These are phyloP conservation scores for Paramecium octaurelia DNA, from an alignment of 73 alveolate genomes.

Conservation along the genomic window DNA sequence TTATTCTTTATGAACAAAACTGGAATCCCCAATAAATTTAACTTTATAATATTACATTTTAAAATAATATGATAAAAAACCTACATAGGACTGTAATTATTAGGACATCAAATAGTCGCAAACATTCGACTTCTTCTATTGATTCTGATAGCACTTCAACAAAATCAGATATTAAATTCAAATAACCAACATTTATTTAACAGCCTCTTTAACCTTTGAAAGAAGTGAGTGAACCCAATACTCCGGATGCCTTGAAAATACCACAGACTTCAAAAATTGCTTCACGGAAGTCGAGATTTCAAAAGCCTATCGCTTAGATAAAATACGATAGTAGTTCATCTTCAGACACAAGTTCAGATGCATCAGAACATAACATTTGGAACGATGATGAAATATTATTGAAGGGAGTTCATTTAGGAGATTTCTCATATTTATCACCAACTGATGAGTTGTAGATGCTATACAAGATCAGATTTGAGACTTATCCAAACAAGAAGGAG, in stretches of 20 bases:
- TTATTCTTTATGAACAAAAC: neutral
- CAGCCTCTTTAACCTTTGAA: neutral
- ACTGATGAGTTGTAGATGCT: conserved; percentile 30
- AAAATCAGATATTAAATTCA: neutral
- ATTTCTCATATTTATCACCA: neutral
- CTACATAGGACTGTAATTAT: neutral
- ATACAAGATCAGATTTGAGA: neutral
- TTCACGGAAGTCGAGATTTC: neutral
- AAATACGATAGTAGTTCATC: neutral
- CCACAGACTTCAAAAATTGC: neutral
- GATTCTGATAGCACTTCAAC: neutral
- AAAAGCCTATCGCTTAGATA: neutral
- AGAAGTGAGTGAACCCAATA: conserved; percentile 6
- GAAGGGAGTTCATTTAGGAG: conserved; percentile 32
- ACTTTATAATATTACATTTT: neutral
- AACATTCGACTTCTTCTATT: neutral
- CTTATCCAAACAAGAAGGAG: neutral
- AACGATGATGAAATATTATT: conserved; percentile 3
- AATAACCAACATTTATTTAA: neutral
- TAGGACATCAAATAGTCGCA: neutral
- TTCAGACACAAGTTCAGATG: conserved; percentile 20
- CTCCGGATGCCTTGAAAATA: neutral
- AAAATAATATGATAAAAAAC: neutral
- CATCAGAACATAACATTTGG: conserved; percentile 22
- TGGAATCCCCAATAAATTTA: neutral